A percentile compares a stretch with the other conserved stretches of the same genome.
phyloP scores from a whole-genome alignment of 306 rosid genomes.

The Macrotyloma uniflorum region DNA sequence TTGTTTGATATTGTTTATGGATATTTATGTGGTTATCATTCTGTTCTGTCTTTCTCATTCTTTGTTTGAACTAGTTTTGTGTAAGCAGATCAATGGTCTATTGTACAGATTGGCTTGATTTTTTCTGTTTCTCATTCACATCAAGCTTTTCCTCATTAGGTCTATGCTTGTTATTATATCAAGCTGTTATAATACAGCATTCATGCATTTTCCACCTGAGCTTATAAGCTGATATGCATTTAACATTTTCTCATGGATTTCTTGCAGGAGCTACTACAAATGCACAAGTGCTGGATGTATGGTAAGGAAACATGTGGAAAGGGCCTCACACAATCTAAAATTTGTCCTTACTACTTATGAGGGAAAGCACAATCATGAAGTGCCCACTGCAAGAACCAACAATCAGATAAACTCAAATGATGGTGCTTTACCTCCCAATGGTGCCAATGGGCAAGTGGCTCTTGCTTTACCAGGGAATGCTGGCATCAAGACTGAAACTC shows the following conservation, averaged over 20 bases:
- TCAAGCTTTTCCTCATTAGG: background rate
- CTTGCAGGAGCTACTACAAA: constrained; percentile 90
- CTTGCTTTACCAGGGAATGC: constrained; percentile 48
- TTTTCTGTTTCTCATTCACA: background rate
- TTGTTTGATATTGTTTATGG: background rate
- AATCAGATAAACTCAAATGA: constrained; percentile 55
- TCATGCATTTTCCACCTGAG: background rate
- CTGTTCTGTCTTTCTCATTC: background rate
- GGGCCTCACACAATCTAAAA: constrained; percentile 83
- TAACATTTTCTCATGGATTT: constrained; percentile 22
- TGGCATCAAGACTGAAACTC: constrained; percentile 50
- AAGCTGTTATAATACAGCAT: background rate
- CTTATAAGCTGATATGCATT: constrained; percentile 1
- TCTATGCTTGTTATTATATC: background rate
- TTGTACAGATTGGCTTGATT: background rate
- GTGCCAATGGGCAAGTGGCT: constrained; percentile 50
- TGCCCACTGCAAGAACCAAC: constrained; percentile 77
- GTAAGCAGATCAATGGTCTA: background rate
- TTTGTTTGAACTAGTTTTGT: constrained; percentile 12
- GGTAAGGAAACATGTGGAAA: constrained; percentile 91
- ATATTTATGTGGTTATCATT: constrained; percentile 1
- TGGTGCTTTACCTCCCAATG: constrained; percentile 37
- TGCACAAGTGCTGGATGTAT: constrained; percentile 87
- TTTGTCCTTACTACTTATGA: constrained; percentile 78
- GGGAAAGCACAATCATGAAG: constrained; percentile 88